Evolutionary conservation across 1,139 yeast genomes (phyloP), one percentile per base, ranked within the genome.

Genomic region (Sugiyamaella paludigena): DNA sequence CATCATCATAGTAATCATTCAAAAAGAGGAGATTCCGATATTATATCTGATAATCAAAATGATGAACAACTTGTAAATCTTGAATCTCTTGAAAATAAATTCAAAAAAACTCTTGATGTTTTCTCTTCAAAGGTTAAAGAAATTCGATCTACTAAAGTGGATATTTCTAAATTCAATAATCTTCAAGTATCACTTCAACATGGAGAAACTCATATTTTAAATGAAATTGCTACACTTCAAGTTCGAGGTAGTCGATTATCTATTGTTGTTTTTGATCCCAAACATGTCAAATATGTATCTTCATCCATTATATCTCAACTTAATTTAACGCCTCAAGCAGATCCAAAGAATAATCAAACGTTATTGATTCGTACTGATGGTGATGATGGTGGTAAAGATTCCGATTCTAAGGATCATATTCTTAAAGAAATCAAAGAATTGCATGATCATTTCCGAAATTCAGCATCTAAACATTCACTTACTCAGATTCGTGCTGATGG

Each of bases 201-300:
- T 43, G 74, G 74, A 34, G 70, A 70, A 49, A 65, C 69, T n/a
- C 63, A 67, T 6, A 75, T 74, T 7, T 84, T 84, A 62, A 76
- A 78, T 4, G 74, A 81, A 7, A 68, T 89, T 30, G 96, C 97
- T 0, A 86, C 87, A 53, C 82, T 95, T 7, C 76, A 87, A 0
- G 62, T 83, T 46, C 85, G 87, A 59, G 92, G 92, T 9, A 49
- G 76, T 35, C 53, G 87, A 59, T 73, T 86, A 45, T 70, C 80
- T 41, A 77, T 91, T 29, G 88, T 95, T 0, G 92, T 89, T 1
- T 91, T 84, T 66, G 96, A 89, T 60, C 94, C 96, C 9, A 73
- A 73, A 45, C 77, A 87, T 58, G 76, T 81, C 27, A 85, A 87
- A 61, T 76, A 78, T 54, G 78, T 91, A 27, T 76, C 84, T 41